Base-by-base conservation (phyloP, 2,329 filamentous ascomycete genomes). In the Talaromyces sp. region DNA sequence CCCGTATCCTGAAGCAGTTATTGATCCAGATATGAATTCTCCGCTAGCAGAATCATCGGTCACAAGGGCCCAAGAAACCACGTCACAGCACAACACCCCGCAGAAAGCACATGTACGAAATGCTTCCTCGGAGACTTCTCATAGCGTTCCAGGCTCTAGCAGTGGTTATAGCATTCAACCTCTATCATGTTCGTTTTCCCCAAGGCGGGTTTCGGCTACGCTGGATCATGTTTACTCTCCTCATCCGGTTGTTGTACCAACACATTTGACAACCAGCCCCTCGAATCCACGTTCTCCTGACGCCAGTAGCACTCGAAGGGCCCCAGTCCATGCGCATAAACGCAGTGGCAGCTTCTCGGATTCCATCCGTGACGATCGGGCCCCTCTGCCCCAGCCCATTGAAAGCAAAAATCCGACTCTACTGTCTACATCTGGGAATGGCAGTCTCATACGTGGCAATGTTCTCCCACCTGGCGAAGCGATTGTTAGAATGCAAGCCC, bases 261-360 rank as follows among this genome's bases (percentile, higher is more conserved):
- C 69, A 11, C 72, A 72, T 62, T 63, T 69, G 53, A 61, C 71
- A 59, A 63, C 63, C 56, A 64, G 73, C 55, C 63, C 69, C 41
- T 66, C 71, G 63, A 67, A 70, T 27, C 62, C 65, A 27, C 67
- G 62, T 50, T 68, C 71, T 10, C 67, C 71, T 5, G 61, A 65
- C 24, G 69, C 74, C 13, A 70, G 73, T 6, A 70, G 69, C 55
- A 63, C 67, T 11, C 67, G 71, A 58, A 73, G 73, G 11, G 82
- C 85, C 17, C 82, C 85, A 21, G 76, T 77, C 13, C 72, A 79
- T 46, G 74, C 76, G 10, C 82, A 96, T 75, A 93, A 91, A 73
- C 87, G 92, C 24, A 96, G 90, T 70, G 91, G 88, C 55, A 97
- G 93, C 71, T 88, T 95, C 67, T 90, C 89, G 0, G 91, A 97